phyloP scores from a whole-genome alignment of 495 filamentous ascomycete species.

The Oidiodendron maius region DNA sequence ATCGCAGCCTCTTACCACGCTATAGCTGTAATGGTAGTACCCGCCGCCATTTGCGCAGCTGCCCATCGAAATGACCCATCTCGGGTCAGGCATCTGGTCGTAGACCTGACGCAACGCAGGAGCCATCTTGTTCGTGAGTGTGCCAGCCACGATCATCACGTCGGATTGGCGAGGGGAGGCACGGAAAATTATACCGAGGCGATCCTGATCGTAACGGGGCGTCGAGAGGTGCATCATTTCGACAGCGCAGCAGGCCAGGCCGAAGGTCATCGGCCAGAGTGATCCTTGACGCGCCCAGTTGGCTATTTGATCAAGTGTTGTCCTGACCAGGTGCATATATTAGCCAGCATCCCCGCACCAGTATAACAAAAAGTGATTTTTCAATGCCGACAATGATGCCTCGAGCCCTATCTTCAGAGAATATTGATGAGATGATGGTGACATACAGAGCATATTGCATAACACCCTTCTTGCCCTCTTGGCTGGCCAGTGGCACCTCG shows the following conservation, averaged over 20 bases:
- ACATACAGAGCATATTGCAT: slow-evolving; percentile 97
- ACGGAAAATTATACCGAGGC: slow-evolving; percentile 94
- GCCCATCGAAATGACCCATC: slow-evolving; percentile 91
- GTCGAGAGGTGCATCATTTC: slow-evolving; percentile 99
- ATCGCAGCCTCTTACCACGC: slow-evolving; percentile 81
- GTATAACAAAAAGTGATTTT: neutral
- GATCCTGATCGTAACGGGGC: slow-evolving; percentile 93
- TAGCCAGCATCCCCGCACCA: neutral
- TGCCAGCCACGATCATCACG: slow-evolving; percentile 97
- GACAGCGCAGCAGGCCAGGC: slow-evolving; percentile 91
- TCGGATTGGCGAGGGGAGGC: slow-evolving; percentile 92
- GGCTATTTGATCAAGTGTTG: slow-evolving; percentile 83
- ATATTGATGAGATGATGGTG: no score
- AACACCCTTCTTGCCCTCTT: slow-evolving; percentile 89
- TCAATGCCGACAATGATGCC: no score
- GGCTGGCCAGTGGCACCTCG: slow-evolving; percentile 82
- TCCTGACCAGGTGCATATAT: no score
- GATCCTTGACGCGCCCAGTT: slow-evolving; percentile 95
- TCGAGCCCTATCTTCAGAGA: no score
- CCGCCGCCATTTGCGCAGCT: slow-evolving; percentile 89
- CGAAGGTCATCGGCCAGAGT: slow-evolving; percentile 97
- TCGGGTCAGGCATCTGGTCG: slow-evolving; percentile 95
- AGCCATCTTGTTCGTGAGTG: slow-evolving; percentile 97
- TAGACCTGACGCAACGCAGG: slow-evolving; percentile 91
- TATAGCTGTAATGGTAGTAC: slow-evolving; percentile 93